Evolutionary conservation across 148 eudicot species (phyloP).

Genomic region (Arctostaphylos glauca): DNA sequence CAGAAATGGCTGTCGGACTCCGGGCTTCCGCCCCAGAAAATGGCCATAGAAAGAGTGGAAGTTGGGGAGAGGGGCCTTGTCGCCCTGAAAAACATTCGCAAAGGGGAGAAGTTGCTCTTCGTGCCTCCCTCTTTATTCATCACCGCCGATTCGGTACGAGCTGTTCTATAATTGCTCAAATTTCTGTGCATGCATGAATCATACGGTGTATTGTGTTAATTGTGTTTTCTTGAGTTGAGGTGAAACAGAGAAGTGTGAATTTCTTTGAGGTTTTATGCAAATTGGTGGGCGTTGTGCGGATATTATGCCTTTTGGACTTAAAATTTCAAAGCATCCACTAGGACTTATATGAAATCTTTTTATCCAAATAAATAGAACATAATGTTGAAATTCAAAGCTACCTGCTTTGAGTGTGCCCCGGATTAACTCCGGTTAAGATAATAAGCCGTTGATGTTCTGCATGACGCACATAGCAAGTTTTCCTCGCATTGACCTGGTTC

Average conservation of each 20-base stretch:
- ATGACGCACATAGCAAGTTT: not conserved
- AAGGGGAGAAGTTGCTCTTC: conserved; percentile 82
- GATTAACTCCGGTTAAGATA: not conserved
- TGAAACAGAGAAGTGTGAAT: not conserved
- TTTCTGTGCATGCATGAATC: not conserved
- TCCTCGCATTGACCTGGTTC: not conserved
- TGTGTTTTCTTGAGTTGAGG: not conserved
- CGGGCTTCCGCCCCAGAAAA: conserved; percentile 79
- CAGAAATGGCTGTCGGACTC: conserved; percentile 66
- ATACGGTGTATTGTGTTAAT: not conserved
- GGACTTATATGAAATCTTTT: not conserved
- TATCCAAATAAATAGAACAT: not conserved
- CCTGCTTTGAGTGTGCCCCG: not conserved
- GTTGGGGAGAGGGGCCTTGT: conserved; percentile 96
- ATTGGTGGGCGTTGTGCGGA: not conserved
- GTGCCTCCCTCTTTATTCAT: conserved; percentile 83
- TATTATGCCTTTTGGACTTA: not conserved
- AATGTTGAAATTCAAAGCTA: not conserved
- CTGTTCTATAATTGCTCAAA: too few relatives aligned
- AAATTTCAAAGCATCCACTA: not conserved
- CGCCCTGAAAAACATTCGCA: conserved; percentile 72
- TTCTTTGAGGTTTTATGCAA: not conserved
- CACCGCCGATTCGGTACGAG: conserved; percentile 71
- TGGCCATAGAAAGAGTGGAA: conserved; percentile 72
- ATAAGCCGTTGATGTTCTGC: not conserved